Percentiles rank a stretch among this genome's conserved stretches.
phyloP scores from a whole-genome alignment of 1,284 basidiomycete genomes.

The Irpex sp. region DNA sequence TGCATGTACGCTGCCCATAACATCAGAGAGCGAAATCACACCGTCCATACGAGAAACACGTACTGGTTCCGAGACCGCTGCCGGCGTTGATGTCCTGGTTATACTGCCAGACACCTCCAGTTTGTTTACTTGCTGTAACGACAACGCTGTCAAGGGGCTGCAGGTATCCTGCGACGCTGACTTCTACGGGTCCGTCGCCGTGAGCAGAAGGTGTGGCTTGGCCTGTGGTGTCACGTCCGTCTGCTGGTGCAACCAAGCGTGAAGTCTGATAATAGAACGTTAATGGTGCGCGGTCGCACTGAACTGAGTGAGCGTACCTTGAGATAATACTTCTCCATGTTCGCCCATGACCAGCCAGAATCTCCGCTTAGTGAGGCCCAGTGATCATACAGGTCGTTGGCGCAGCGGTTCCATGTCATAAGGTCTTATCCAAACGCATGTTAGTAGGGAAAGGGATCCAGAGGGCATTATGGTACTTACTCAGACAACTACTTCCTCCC shows the following conservation, averaged over 20 bases:
- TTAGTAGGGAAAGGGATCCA: background rate
- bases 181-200: slow-evolving; percentile 7
- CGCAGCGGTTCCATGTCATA: slow-evolving; percentile 39
- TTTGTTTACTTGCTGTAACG: background rate
- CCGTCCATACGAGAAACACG: background rate
- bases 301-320: slow-evolving; percentile 16
- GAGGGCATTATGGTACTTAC: background rate
- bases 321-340: slow-evolving; percentile 22
- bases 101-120: background rate
- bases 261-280: slow-evolving; percentile 1
- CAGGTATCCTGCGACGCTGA: slow-evolving; percentile 5
- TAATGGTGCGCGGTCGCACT: background rate
- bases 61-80: slow-evolving; percentile 4
- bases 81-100: slow-evolving; percentile 10
- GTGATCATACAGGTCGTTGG: slow-evolving; percentile 36
- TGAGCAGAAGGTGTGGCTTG: slow-evolving; percentile 4
- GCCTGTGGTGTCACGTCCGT: slow-evolving; percentile 6
- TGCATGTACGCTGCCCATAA: slow-evolving; percentile 29
- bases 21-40: background rate
- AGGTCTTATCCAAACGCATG: slow-evolving; percentile 25
- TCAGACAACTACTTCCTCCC: background rate
- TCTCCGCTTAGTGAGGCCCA: slow-evolving; percentile 35
- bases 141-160: background rate
- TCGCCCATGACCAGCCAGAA: slow-evolving; percentile 38
- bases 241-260: slow-evolving; percentile 5